A percentile compares a stretch with the other conserved stretches of the same genome.
Conservation (phyloP, 306 rosid species). For the Cicer pinnatifidum region DNA sequence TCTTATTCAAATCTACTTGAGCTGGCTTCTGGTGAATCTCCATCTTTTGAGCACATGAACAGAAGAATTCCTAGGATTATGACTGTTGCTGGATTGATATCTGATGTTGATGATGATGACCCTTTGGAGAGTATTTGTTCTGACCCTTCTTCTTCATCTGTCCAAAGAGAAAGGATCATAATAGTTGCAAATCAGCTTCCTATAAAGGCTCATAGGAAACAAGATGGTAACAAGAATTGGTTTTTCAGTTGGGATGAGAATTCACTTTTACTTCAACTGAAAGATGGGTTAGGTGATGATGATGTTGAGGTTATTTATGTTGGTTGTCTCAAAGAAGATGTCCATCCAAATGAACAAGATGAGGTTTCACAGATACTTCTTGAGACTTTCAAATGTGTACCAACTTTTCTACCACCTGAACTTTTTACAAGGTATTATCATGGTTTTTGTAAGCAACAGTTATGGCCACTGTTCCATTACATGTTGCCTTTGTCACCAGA, state of each 20-base stretch:
- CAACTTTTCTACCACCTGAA: slow-evolving; percentile 73
- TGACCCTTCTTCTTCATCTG: slow-evolving; percentile 58
- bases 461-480: slow-evolving; percentile 91
- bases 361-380: slow-evolving; percentile 76
- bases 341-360: slow-evolving; percentile 75
- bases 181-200: slow-evolving; percentile 87
- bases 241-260: slow-evolving; percentile 75
- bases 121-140: slow-evolving; percentile 58
- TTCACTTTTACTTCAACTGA: slow-evolving; percentile 67
- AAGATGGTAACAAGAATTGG: slow-evolving; percentile 59
- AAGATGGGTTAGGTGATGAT: slow-evolving; percentile 85
- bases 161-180: slow-evolving; percentile 66
- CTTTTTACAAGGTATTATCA: slow-evolving; percentile 71
- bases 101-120: slow-evolving; percentile 74
- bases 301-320: slow-evolving; percentile 76
- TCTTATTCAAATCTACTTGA: slow-evolving; percentile 53
- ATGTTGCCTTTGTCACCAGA: slow-evolving; percentile 82
- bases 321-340: slow-evolving; percentile 79
- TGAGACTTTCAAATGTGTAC: slow-evolving; percentile 72
- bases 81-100: slow-evolving; percentile 76
- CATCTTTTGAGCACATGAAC: slow-evolving; percentile 61
- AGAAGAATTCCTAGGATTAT: slow-evolving; percentile 68
- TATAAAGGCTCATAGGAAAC: slow-evolving; percentile 63
- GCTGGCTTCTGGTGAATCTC: slow-evolving; percentile 69
- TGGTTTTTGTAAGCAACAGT: slow-evolving; percentile 81